A percentile compares a stretch with the other conserved stretches of the same genome.
phyloP scores from a whole-genome alignment of 768 basidiomycete species.

The Lentinula guzmanii region DNA sequence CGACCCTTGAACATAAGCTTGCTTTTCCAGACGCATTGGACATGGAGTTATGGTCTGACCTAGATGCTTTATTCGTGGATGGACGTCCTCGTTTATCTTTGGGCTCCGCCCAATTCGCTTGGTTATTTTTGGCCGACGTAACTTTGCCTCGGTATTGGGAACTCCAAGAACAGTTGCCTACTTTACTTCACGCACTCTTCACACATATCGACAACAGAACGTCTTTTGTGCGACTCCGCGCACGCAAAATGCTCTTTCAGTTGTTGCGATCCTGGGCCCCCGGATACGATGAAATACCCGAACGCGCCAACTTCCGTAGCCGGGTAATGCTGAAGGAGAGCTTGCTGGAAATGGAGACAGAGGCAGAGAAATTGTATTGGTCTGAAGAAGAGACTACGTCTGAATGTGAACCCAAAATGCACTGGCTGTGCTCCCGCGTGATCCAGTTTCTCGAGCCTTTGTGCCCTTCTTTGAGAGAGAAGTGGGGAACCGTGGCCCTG shows the following conservation, averaged over 20 bases:
- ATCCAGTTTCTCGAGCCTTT: conserved; percentile 64
- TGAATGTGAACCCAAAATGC: conserved; percentile 62
- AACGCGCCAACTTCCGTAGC: conserved; percentile 43
- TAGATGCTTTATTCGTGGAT: conserved; percentile 65
- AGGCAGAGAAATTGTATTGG: conserved; percentile 60
- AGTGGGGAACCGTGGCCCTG: conserved; percentile 78
- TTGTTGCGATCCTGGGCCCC: conserved; percentile 77
- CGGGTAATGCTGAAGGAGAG: conserved; percentile 44
- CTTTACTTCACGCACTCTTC: conserved; percentile 74
- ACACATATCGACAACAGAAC: conserved; percentile 78
- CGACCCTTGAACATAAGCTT: conserved; percentile 66
- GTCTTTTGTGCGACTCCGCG: conserved; percentile 61
- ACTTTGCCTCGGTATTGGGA: conserved; percentile 77
- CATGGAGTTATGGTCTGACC: conserved; percentile 72
- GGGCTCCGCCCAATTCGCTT: conserved; percentile 83
- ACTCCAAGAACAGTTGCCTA: conserved; percentile 59
- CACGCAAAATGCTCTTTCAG: conserved; percentile 80
- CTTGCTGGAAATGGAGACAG: conserved; percentile 51
- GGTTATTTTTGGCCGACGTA: conserved; percentile 77
- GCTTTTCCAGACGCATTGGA: conserved; percentile 58
- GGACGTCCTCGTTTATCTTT: conserved; percentile 65
- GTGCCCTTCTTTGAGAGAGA: conserved; percentile 59
- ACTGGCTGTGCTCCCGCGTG: conserved; percentile 57
- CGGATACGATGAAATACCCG: conserved; percentile 67
- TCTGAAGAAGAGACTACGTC: conserved; percentile 57